These are phyloP conservation scores for Aureobasidium sp. DNA, from an alignment of 2,329 filamentous ascomycete genomes.

Conservation along the genomic window DNA sequence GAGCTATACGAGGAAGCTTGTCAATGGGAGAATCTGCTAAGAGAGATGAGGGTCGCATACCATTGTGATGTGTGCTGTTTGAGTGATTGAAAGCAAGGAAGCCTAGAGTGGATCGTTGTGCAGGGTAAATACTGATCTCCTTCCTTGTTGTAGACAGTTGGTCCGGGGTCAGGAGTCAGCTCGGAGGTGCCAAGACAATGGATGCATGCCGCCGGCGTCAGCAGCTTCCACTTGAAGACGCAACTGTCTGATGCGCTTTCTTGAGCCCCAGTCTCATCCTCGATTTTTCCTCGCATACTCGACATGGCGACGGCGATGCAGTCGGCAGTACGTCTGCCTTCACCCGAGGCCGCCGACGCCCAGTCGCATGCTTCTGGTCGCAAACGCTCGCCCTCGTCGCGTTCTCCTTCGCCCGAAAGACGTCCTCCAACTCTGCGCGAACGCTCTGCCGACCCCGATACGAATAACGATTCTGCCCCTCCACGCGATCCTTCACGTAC, in stretches of 20 bases:
- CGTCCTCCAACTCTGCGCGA: constrained; percentile 35
- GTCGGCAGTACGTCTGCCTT: constrained; percentile 23
- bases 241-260: constrained; percentile 10
- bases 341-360: constrained; percentile 21
- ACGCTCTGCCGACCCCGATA: constrained; percentile 20
- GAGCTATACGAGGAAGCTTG: constrained; percentile 70
- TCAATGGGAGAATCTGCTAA: background rate
- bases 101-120: background rate
- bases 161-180: constrained; percentile 6
- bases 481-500: constrained; percentile 26
- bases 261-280: background rate
- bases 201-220: background rate
- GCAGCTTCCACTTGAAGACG: background rate
- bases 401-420: constrained; percentile 38
- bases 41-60: background rate
- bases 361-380: constrained; percentile 25
- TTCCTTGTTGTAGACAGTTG: background rate
- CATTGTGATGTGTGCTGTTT: constrained; percentile 23
- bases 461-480: background rate
- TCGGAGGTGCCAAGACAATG: constrained; percentile 17
- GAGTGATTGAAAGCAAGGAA: too few species aligned
- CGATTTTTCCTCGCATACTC: background rate
- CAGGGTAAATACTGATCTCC: too few species aligned
- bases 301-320: constrained; percentile 23
- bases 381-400: constrained; percentile 37